These are phyloP conservation scores for Ceratopteris richardii DNA, from an alignment of 75 land plant genomes.

Conservation along the genomic window DNA sequence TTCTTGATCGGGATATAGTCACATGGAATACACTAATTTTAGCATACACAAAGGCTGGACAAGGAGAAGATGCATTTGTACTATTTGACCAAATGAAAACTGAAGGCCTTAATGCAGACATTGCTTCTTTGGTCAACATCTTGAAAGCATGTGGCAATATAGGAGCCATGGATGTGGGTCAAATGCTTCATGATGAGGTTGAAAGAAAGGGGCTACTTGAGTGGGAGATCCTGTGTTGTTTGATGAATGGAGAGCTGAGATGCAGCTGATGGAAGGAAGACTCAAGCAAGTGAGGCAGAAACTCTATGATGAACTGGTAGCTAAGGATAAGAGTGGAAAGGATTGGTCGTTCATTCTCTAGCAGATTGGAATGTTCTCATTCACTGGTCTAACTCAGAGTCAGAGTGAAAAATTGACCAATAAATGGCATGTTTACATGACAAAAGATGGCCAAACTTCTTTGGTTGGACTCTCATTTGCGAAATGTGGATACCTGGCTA, in stretches of 20 bases:
- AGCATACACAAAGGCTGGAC: no score
- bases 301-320: conserved; percentile 64
- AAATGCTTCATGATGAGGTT: no score
- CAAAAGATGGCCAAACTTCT: conserved; percentile 98
- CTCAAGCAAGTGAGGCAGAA: conserved; percentile 87
- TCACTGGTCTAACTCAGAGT: conserved; percentile 79
- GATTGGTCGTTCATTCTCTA: conserved; percentile 93
- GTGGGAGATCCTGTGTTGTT: conserved; percentile 65
- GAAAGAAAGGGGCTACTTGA: no score
- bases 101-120: no score
- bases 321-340: conserved; percentile 84
- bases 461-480: conserved; percentile 84
- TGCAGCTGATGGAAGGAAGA: conserved; percentile 96
- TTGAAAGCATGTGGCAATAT: no score
- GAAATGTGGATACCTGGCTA: conserved; percentile 91
- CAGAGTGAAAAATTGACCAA: conserved; percentile 97
- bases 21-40: no score
- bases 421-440: conserved; percentile 99
- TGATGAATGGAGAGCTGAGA: conserved; percentile 91
- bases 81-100: no score
- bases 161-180: no score
- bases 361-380: conserved; percentile 99
- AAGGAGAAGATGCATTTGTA: no score
- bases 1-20: no score
- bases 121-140: no score